Conservation (phyloP, 371 early-diverging fungal species). For the Conidiobolus incongruus region DNA sequence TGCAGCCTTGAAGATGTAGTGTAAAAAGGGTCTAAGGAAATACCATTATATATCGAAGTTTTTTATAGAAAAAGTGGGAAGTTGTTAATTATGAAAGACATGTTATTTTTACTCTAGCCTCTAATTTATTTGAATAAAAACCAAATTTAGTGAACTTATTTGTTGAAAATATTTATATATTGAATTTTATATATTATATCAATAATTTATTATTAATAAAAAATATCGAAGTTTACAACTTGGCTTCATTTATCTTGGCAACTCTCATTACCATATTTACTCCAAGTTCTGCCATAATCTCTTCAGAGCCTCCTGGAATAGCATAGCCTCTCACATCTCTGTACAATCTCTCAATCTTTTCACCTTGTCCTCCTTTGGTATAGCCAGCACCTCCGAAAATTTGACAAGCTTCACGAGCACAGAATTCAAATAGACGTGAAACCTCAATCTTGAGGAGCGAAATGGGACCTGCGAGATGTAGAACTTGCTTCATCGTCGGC, state of each 20-base stretch:
- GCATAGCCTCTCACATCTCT: conserved; percentile 75
- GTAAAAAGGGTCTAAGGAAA: no score
- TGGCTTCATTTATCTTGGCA: conserved; percentile 33
- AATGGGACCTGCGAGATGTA: conserved; percentile 65
- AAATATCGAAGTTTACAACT: no score
- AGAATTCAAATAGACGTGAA: conserved; percentile 67
- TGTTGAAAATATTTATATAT: no score
- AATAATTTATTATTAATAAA: no score
- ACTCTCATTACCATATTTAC: conserved; percentile 53
- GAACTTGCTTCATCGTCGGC: conserved; percentile 35
- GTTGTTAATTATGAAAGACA: no score
- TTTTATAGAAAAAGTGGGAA: no score
- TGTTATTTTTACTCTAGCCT: no score
- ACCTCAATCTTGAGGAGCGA: conserved; percentile 68
- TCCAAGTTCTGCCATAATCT: conserved; percentile 61
- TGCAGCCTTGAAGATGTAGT: no score
- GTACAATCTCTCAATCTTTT: conserved; percentile 66
- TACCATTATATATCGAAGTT: no score
- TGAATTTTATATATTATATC: no score
- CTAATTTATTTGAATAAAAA: no score
- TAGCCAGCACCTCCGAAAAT: conserved; percentile 79
- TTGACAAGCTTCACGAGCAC: conserved; percentile 76
- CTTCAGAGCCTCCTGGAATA: conserved; percentile 76
- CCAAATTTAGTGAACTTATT: no score
- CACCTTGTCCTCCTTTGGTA: conserved; percentile 59